These are phyloP conservation scores for Acorus gramineus DNA, from an alignment of 106 monocot species.

Conservation along the genomic window DNA sequence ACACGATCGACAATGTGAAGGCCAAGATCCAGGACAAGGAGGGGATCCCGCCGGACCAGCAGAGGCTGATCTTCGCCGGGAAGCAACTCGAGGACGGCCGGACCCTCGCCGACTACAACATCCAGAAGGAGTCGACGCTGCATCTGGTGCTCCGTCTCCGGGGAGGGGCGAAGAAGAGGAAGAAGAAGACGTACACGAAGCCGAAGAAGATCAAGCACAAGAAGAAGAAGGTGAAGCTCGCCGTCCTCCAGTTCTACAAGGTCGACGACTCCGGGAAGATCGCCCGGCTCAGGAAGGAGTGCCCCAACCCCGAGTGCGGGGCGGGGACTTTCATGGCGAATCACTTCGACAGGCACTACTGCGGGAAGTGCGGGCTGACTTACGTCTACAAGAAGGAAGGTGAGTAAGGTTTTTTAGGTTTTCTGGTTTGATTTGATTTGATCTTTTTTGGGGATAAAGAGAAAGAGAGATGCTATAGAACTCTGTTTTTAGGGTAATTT, in stretches of 20 bases:
- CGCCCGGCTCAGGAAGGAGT: conserved; percentile 3
- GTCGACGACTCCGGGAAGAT: conserved; percentile 4
- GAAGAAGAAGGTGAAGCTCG: conserved; percentile 8
- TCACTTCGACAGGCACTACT: conserved; percentile 1
- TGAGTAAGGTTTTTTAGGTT: no score
- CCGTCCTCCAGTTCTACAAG: conserved; percentile 3
- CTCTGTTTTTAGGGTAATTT: no score
- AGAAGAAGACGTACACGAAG: background rate
- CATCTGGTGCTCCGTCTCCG: conserved; percentile 6
- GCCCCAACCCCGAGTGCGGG: conserved; percentile 2
- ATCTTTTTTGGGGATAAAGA: no score
- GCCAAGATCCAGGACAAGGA: no score
- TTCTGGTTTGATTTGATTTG: no score
- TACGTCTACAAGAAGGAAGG: conserved; percentile 2
- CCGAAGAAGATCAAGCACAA: conserved; percentile 8
- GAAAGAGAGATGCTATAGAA: no score
- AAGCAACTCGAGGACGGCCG: no score
- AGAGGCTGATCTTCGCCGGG: no score
- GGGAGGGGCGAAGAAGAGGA: background rate
- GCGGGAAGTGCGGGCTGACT: conserved; percentile 5
- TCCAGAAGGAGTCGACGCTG: background rate
- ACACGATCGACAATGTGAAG: no score
- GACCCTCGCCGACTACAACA: no score
- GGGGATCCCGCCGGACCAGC: no score
- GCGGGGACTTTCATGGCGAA: conserved; percentile 4